Evolutionary conservation across 23 red algal species (phyloP).

Genomic region (Chondrus crispus): DNA sequence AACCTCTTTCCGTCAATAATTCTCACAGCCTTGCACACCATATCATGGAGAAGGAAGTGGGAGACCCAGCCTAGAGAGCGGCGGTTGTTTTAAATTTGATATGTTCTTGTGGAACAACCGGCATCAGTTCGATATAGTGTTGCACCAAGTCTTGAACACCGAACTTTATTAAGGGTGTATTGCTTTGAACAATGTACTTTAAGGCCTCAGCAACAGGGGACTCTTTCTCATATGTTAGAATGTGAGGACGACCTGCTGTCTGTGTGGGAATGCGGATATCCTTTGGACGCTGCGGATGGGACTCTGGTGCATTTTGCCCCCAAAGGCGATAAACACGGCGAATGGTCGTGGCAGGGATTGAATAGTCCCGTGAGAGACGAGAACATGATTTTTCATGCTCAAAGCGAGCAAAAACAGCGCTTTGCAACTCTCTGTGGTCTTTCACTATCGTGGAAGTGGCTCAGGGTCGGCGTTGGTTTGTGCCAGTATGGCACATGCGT

Average conservation of each 20-base stretch:
- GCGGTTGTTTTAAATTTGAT: neutral
- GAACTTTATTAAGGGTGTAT: neutral
- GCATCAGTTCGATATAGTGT: neutral
- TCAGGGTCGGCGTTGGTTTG: too few species aligned
- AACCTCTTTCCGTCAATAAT: neutral
- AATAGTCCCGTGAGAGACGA: too few species aligned
- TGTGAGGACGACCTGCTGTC: neutral
- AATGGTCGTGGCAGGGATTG: neutral
- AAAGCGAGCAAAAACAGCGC: too few species aligned
- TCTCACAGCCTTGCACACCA: neutral
- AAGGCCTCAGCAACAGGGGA: neutral
- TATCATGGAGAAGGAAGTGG: neutral
- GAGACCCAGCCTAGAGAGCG: neutral
- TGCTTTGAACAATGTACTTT: neutral
- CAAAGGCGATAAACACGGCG: neutral
- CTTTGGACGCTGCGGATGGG: neutral
- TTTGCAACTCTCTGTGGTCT: too few species aligned
- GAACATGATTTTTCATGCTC: too few species aligned
- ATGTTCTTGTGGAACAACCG: neutral
- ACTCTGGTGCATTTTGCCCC: neutral
- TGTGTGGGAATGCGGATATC: neutral
- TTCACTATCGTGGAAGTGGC: too few species aligned
- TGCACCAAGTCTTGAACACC: neutral
- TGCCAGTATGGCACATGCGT: too few species aligned
- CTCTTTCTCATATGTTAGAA: neutral